Evolutionary conservation across 2,329 filamentous ascomycete genomes (phyloP), one percentile per base, ranked within the genome.

Genomic region (Alternaria ethzedia): DNA sequence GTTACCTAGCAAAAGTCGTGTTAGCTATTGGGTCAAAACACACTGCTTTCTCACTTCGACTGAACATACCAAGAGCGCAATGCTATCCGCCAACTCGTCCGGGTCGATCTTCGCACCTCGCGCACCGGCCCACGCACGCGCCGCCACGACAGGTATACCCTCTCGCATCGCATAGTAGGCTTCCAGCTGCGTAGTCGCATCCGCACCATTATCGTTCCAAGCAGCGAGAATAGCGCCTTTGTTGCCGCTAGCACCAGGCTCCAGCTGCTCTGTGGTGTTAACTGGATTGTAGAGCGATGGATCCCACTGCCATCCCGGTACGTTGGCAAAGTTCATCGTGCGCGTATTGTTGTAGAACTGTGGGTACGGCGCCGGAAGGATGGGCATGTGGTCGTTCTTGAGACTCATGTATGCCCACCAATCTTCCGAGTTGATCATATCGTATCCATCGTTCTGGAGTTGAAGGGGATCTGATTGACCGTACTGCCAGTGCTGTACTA

Each of bases 391-490:
- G 63, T 85, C 82, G 62, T 86, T 87, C 62, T 87, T 87, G 56
- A 87, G 68, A 6, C 82, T 83, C 80, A 86, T 85, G 65, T 87
- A 87, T 0, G 83, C 84, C 85, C 83, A 85, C 82, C 82, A 84
- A 64, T 85, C 83, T 46, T 85, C 77, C 1, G 82, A 83, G 66
- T 85, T 85, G 73, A 85, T 76, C 10, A 83, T 32, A 0, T 75
- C 59, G 60, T 84, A 83, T 2, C 78, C 78, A 5, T 77, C 69
- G 1, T 70, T 61, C 11, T 81, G 74, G 0, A 85, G 78, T 10
- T 76, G 65, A 0, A 83, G 68, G 0, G 83, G 83, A 59, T 84
- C 82, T 2, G 83, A 84, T 54, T 85, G 78, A 1, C 82, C 82
- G 59, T 82, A 84, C 59, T 84, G 82, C 83, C 83, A 85, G 63